These are phyloP conservation scores for Potentilla sterilis DNA, from an alignment of 306 rosid genomes.

Conservation along the genomic window DNA sequence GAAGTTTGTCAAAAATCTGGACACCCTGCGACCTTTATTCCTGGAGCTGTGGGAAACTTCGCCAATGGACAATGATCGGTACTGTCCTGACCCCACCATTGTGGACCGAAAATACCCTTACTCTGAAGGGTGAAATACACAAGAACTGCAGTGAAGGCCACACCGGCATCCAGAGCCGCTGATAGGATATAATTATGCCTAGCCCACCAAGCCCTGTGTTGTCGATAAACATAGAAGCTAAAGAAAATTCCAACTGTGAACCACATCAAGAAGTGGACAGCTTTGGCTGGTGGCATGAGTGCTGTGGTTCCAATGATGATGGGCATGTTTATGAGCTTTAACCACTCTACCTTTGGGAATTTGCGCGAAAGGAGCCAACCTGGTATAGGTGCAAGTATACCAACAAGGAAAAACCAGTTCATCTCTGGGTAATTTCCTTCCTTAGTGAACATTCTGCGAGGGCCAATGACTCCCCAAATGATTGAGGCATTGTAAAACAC, in stretches of 20 bases:
- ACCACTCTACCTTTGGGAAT: slow-evolving; percentile 37
- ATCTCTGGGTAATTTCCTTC: slow-evolving; percentile 36
- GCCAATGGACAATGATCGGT: slow-evolving; percentile 59
- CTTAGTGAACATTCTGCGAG: slow-evolving; percentile 37
- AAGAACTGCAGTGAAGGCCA: slow-evolving; percentile 57
- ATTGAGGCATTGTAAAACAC: slow-evolving; percentile 43
- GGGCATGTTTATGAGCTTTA: slow-evolving; percentile 31
- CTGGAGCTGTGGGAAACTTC: slow-evolving; percentile 54
- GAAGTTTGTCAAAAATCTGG: slow-evolving; percentile 47
- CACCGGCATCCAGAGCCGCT: slow-evolving; percentile 70
- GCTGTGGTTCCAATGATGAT: slow-evolving; percentile 27
- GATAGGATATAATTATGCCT: slow-evolving; percentile 71
- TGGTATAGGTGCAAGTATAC: slow-evolving; percentile 38
- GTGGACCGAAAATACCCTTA: slow-evolving; percentile 31
- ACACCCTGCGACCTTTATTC: slow-evolving; percentile 42
- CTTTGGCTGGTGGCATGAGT: slow-evolving; percentile 27
- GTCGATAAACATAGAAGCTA: slow-evolving; percentile 31
- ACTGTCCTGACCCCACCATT: slow-evolving; percentile 59
- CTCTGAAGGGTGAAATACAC: slow-evolving; percentile 59
- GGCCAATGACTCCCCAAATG: slow-evolving; percentile 52
- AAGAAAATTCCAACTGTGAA: slow-evolving; percentile 38
- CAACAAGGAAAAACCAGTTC: slow-evolving; percentile 48
- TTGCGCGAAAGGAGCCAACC: slow-evolving; percentile 31
- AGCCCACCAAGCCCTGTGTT: slow-evolving; percentile 54
- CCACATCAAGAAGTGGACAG: slow-evolving; percentile 35